Base-by-base conservation (phyloP, 768 basidiomycete genomes). In the Dioszegia hungarica region DNA sequence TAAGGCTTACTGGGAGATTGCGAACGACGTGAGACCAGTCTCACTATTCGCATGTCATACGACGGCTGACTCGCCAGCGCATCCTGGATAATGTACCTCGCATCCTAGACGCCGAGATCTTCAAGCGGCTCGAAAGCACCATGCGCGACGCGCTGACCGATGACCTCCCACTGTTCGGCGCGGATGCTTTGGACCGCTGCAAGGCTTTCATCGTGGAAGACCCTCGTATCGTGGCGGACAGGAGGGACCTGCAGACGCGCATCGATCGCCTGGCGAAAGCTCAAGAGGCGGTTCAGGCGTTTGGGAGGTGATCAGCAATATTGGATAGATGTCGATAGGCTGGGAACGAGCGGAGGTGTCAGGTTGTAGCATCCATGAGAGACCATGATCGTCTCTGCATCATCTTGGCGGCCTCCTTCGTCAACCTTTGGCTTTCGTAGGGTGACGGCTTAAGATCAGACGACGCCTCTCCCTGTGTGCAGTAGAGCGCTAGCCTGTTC, bases 21-120 rank as follows among this genome's bases (percentile, higher is more conserved):
- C 83, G 6, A 80, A 78, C 74, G 81, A 82, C 78, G 83, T 82
- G 56, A 19, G 44, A 10, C 22, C 12, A 27, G 22, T 5, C 5
- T 9, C 28, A 46, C 31, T 14, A 33, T 33, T 33, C 31, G 31
- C 31, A 6, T 54, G 12, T 31, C 19, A 1, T 24, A n/a, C n/a
- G n/a, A n/a, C n/a, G n/a, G n/a, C n/a, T n/a, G n/a, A n/a, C n/a
- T n/a, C n/a, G n/a, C 10, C 52, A 86, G 85, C 80, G 83, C 10
- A 75, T 83, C 61, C 79, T 83, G 33, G 85, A 86, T 56, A 73
- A 79, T 36, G 48, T 85, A 20, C 83, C 84, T 1, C 66, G 81
- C 9, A 77, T 74, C 39, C 82, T 83, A 33, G 81, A 83, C 56
- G 78, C 77, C 20, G 67, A 75, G 8, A 74, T 84, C 28, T 77